Evolutionary conservation across 2,329 filamentous ascomycete genomes (phyloP), one percentile per base, ranked within the genome.

Genomic region (Didymella exigua): DNA sequence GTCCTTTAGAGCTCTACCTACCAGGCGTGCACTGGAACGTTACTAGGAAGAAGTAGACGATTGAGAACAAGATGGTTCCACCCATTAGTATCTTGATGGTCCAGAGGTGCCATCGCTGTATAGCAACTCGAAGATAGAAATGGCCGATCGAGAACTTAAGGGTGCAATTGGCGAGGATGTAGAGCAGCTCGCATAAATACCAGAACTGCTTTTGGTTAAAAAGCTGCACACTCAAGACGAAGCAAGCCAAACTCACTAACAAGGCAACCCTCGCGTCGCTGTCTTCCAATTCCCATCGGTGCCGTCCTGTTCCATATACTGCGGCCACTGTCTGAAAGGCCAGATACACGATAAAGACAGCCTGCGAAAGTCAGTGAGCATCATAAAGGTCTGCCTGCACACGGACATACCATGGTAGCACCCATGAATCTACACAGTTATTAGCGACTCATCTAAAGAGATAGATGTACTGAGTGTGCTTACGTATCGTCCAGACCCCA

Each of bases 141-240:
- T 82, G 71, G 5, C 69, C 80, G 46, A 85, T 80, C 1, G 82
- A 79, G 31, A 83, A 74, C 54, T 83, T 83, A 40, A 82, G 75
- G 11, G 79, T 65, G 33, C 77, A 75, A 19, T 76, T 81, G 5
- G 77, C 75, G 49, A 81, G 67, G 7, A 80, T 77, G 65, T 85
- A 85, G 58, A 79, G 78, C n/a, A 81, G 70, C 61, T 84, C 82
- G 59, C 81, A 82, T n/a, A 84, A 76, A 72, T 80, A 85, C 81
- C 81, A 85, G 60, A 72, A 77, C 76, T 77, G 18, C 21, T 3
- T 11, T 10, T 6, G 11, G 34, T 55, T 14, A 55, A 41, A 33
- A 13, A 2, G 14, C 8, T 46, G 5, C 7, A 26, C 2, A 4
- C n/a, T 18, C 6, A 21, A 11, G 6, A n/a, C 9, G 5, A 19